Evolutionary conservation across 169 alveolate genomes (phyloP).

Genomic region (Theileria annulata): DNA sequence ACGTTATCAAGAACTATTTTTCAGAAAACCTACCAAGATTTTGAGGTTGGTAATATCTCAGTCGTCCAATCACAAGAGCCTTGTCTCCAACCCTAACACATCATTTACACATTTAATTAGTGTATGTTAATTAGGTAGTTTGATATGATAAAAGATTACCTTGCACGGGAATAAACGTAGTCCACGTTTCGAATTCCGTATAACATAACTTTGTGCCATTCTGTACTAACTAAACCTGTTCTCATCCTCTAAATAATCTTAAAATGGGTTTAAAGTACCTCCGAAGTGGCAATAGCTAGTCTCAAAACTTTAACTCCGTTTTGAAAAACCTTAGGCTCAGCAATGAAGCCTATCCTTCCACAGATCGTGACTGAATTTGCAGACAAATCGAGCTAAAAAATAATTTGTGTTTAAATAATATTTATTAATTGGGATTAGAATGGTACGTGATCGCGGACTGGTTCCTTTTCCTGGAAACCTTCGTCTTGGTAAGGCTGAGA

Average conservation of each 20-base stretch:
- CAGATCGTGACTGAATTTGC: slow-evolving; percentile 55
- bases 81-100: slow-evolving; percentile 59
- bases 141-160: slow-evolving; percentile 15
- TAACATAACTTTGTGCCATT: slow-evolving; percentile 65
- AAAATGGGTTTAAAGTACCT: neutral
- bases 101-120: neutral
- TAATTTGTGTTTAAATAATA: neutral
- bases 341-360: slow-evolving; percentile 57
- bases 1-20: neutral
- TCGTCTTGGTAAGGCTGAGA: neutral
- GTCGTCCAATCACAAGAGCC: slow-evolving; percentile 49
- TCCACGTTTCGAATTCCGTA: slow-evolving; percentile 64
- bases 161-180: slow-evolving; percentile 43
- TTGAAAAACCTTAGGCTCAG: slow-evolving; percentile 28
- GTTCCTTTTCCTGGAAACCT: neutral
- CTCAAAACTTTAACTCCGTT: slow-evolving; percentile 33
- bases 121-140: neutral
- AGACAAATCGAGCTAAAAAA: slow-evolving; percentile 22
- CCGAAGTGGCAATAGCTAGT: slow-evolving; percentile 51
- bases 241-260: slow-evolving; percentile 33
- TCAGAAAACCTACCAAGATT: neutral
- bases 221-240: slow-evolving; percentile 35
- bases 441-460: slow-evolving; percentile 1
- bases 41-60: slow-evolving; percentile 43
- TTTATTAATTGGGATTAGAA: neutral